A percentile compares a stretch with the other conserved stretches of the same genome.
phyloP scores from a whole-genome alignment of 305 asterid genomes.

The Solanum hybrid region DNA sequence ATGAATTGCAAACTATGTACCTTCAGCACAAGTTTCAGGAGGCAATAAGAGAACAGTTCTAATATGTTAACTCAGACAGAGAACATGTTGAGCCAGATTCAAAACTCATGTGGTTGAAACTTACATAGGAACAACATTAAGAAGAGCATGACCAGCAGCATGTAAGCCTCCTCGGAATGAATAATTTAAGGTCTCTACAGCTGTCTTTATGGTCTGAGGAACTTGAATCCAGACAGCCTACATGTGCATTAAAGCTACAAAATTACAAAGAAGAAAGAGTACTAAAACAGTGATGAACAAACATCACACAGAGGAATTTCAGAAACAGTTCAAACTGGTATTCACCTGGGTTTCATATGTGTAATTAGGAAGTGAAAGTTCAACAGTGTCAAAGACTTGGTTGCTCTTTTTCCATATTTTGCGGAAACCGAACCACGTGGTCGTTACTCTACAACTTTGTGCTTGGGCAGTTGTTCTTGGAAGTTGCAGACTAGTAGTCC shows the following conservation, averaged over 20 bases:
- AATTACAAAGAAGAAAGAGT: constrained; percentile 6
- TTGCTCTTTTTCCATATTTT: constrained; percentile 72
- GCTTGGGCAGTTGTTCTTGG: constrained; percentile 61
- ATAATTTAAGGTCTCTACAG: constrained; percentile 42
- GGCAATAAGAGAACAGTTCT: not conserved
- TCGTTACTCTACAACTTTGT: constrained; percentile 62
- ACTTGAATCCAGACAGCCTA: constrained; percentile 98
- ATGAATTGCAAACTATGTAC: constrained; percentile 70
- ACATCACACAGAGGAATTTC: not conserved
- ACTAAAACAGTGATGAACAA: constrained; percentile 6
- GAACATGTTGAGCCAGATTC: not conserved
- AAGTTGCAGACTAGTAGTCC: constrained; percentile 23
- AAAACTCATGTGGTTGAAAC: constrained; percentile 20
- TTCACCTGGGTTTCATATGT: constrained; percentile 82
- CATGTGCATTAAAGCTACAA: constrained; percentile 4
- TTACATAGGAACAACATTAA: constrained; percentile 82
- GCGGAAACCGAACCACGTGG: constrained; percentile 88
- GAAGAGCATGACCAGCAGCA: constrained; percentile 95
- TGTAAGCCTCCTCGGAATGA: constrained; percentile 87
- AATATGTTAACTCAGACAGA: not conserved
- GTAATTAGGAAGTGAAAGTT: constrained; percentile 79
- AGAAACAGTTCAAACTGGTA: constrained; percentile 7
- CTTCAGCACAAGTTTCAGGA: constrained; percentile 34
- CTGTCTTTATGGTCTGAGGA: constrained; percentile 63
- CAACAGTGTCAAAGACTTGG: constrained; percentile 75